Conservation (phyloP, 2,329 filamentous ascomycete genomes). For the Fonsecaea multimorphosa region DNA sequence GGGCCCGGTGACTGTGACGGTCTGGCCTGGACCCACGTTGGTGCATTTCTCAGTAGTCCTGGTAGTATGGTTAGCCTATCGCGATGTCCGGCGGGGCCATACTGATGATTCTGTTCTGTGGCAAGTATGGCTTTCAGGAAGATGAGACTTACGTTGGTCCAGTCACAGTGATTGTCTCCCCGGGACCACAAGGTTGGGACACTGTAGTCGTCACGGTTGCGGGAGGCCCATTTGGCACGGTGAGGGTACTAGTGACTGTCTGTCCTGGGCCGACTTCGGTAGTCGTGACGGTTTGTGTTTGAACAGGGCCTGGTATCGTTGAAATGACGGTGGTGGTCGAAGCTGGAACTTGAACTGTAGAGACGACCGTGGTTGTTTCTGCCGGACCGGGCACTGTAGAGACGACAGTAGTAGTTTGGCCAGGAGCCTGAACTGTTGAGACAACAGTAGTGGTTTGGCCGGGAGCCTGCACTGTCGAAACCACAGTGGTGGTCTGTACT, state of each 20-base stretch:
- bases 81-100: neutral
- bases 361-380: neutral
- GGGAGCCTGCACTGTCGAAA: neutral
- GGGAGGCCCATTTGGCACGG: neutral
- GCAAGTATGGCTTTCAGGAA: neutral
- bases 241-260: neutral
- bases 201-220: neutral
- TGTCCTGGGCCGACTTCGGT: slow-evolving; percentile 2
- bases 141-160: slow-evolving; percentile 8
- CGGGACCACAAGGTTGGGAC: neutral
- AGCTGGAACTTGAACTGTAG: neutral
- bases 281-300: slow-evolving; percentile 7
- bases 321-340: slow-evolving; percentile 4
- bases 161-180: slow-evolving; percentile 10
- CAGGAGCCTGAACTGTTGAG: neutral
- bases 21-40: slow-evolving; percentile 1
- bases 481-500: slow-evolving; percentile 2
- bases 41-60: slow-evolving; percentile 2
- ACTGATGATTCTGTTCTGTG: neutral
- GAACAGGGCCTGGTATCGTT: slow-evolving; percentile 2
- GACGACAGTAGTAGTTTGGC: slow-evolving; percentile 3
- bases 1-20: neutral
- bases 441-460: neutral
- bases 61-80: neutral
- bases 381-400: slow-evolving; percentile 1